These are phyloP conservation scores for Phytopythium chamaehyphon DNA, from an alignment of 352 stramenopile genomes.

Conservation along the genomic window DNA sequence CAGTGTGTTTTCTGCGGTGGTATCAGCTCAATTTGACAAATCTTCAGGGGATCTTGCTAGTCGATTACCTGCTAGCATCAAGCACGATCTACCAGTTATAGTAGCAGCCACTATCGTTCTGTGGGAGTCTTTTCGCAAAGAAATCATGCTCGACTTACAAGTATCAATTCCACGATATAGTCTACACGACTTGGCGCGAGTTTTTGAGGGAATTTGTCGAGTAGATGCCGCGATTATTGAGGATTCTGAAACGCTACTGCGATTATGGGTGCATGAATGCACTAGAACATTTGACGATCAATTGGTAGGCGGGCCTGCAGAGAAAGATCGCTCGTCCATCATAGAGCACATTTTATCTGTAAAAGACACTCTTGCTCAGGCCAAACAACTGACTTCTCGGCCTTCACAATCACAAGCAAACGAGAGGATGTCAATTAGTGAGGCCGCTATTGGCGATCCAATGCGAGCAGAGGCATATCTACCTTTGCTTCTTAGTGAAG, in stretches of 20 bases:
- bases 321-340: not conserved
- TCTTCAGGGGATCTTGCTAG: not conserved
- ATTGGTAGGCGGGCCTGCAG: not conserved
- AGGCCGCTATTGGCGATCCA: too few species aligned
- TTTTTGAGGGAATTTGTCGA: conserved; percentile 45
- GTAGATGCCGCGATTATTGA: conserved; percentile 29
- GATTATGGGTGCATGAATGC: conserved; percentile 52
- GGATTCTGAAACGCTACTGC: conserved; percentile 35
- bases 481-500: not conserved
- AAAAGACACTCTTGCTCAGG: conserved; percentile 8
- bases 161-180: conserved; percentile 12
- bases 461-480: not conserved
- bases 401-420: too few species aligned
- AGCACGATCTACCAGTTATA: conserved; percentile 19
- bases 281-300: conserved; percentile 27
- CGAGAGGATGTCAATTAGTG: too few species aligned
- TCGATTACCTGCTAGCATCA: conserved; percentile 14
- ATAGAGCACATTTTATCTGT: conserved; percentile 11
- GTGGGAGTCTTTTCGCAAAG: conserved; percentile 38
- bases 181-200: conserved; percentile 41
- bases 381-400: conserved; percentile 1
- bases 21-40: not conserved
- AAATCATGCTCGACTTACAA: not conserved
- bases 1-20: not conserved
- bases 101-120: conserved; percentile 40